These are phyloP conservation scores for Tetrahymena thermophila DNA, from an alignment of 73 alveolate species.

Conservation along the genomic window DNA sequence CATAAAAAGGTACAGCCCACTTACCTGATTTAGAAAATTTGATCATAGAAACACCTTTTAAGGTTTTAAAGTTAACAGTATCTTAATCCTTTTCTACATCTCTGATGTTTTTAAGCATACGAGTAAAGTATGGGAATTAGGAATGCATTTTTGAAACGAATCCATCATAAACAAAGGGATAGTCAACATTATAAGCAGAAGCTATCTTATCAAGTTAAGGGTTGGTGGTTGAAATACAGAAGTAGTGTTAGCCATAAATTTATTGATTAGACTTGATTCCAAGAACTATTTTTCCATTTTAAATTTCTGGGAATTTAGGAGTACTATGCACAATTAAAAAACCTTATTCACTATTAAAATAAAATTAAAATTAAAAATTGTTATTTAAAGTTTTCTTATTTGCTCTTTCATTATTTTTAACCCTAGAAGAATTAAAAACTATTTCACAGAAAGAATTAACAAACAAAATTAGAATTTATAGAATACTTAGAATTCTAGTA, in stretches of 20 bases:
- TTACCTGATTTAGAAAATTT: conserved; percentile 5
- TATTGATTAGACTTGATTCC: neutral
- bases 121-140: neutral
- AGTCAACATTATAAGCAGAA: neutral
- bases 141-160: neutral
- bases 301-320: neutral
- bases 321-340: neutral
- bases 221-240: neutral
- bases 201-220: neutral
- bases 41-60: neutral
- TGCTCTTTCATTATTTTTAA: too few relatives aligned
- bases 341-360: neutral
- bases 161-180: neutral
- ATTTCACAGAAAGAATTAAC: too few relatives aligned
- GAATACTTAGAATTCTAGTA: too few relatives aligned
- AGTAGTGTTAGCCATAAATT: neutral
- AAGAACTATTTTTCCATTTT: neutral
- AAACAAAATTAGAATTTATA: too few relatives aligned
- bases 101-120: neutral
- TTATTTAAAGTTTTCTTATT: too few relatives aligned
- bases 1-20: conserved; percentile 19
- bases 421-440: too few relatives aligned
- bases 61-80: neutral
- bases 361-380: too few relatives aligned
- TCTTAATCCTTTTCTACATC: neutral